A percentile compares a stretch with the other conserved stretches of the same genome.
phyloP scores from a whole-genome alignment of 2,329 filamentous ascomycete species.

The Alternaria alternata region DNA sequence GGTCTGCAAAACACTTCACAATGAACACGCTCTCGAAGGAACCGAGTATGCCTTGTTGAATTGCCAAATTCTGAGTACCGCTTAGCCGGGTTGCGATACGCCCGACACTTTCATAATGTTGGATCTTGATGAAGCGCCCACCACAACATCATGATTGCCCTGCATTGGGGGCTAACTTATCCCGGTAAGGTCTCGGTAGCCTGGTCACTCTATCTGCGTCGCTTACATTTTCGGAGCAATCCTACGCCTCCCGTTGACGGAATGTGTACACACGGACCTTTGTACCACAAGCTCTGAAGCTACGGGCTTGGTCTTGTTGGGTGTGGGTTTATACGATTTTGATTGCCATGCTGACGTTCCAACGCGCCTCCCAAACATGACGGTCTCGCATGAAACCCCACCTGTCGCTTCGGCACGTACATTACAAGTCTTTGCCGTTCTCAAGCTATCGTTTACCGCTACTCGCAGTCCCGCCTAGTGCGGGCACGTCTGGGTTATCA shows the following conservation, averaged over 20 bases:
- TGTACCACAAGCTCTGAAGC: not conserved
- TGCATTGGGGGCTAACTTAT: slow-evolving; percentile 15
- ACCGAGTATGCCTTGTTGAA: not conserved
- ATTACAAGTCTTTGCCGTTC: not conserved
- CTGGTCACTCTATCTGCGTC: slow-evolving; percentile 4
- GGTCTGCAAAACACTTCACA: not conserved
- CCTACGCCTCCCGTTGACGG: not conserved
- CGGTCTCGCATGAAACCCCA: not conserved
- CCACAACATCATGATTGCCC: slow-evolving; percentile 8
- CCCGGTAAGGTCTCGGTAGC: slow-evolving; percentile 1
- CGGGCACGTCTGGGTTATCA: not conserved
- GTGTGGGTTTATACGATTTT: not conserved
- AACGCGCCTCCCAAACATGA: not conserved
- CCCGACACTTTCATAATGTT: not conserved
- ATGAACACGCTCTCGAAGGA: no score
- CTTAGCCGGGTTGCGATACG: not conserved
- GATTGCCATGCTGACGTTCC: slow-evolving; percentile 1
- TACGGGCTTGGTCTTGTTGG: slow-evolving; percentile 12
- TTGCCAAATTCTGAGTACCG: not conserved
- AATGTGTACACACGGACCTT: not conserved
- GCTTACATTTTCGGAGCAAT: slow-evolving; percentile 15
- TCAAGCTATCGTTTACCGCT: not conserved
- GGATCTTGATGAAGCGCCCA: slow-evolving; percentile 6
- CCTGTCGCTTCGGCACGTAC: not conserved
- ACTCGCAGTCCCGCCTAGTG: not conserved